A percentile compares a stretch with the other conserved stretches of the same genome.
phyloP scores from a whole-genome alignment of 768 basidiomycete species.

The Suillus subluteus region DNA sequence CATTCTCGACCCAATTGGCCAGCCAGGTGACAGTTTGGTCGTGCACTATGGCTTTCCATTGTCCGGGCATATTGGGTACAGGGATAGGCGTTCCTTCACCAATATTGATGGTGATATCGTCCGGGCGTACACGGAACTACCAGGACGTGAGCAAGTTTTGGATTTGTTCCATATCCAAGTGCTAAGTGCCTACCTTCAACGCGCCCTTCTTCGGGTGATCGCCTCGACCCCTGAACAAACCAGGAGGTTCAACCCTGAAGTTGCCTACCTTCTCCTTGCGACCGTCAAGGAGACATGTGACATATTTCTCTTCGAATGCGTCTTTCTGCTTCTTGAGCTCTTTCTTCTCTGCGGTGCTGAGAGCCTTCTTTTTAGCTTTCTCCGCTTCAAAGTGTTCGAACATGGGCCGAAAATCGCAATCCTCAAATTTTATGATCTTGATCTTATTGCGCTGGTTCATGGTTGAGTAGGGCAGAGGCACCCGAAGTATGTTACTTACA shows the following conservation, averaged over 20 bases:
- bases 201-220: slow-evolving; percentile 98
- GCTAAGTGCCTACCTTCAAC: slow-evolving; percentile 67
- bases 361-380: slow-evolving; percentile 89
- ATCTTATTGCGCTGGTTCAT: slow-evolving; percentile 62
- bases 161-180: slow-evolving; percentile 6
- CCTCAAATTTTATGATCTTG: slow-evolving; percentile 73
- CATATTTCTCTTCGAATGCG: slow-evolving; percentile 81
- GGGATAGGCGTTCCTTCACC: slow-evolving; percentile 76
- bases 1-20: slow-evolving; percentile 98
- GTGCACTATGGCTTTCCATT: slow-evolving; percentile 87
- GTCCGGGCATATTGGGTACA: slow-evolving; percentile 87
- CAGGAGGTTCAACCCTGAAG: slow-evolving; percentile 97
- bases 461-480: slow-evolving; percentile 12
- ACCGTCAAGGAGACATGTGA: slow-evolving; percentile 87
- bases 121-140: slow-evolving; percentile 86
- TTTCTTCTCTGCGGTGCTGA: slow-evolving; percentile 90
- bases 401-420: slow-evolving; percentile 95
- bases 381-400: slow-evolving; percentile 90
- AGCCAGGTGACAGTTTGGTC: slow-evolving; percentile 99
- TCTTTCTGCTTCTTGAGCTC: slow-evolving; percentile 86
- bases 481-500: slow-evolving; percentile 49
- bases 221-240: slow-evolving; percentile 96
- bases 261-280: slow-evolving; percentile 98
- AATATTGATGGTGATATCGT: slow-evolving; percentile 96
- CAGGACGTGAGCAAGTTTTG: slow-evolving; percentile 13